A percentile compares a stretch with the other conserved stretches of the same genome.
These are phyloP conservation scores for Incumbomyces lentus DNA, from an alignment of 2,329 filamentous ascomycete species.

Conservation along the genomic window DNA sequence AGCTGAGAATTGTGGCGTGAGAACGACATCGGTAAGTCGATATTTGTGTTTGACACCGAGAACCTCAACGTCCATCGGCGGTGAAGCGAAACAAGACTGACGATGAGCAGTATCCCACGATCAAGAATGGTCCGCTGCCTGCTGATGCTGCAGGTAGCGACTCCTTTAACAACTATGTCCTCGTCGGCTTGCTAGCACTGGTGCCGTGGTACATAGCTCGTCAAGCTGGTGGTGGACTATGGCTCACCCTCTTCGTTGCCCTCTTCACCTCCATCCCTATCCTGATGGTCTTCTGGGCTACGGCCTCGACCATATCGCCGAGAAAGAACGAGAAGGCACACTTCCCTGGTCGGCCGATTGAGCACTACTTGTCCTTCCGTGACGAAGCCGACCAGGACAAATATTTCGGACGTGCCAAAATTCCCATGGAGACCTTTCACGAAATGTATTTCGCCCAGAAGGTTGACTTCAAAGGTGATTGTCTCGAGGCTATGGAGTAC, in stretches of 20 bases:
- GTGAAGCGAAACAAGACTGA: conserved; percentile 11
- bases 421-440: conserved; percentile 82
- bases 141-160: conserved; percentile 78
- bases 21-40: conserved; percentile 47
- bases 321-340: conserved; percentile 88
- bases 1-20: conserved; percentile 48
- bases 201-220: conserved; percentile 74
- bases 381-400: conserved; percentile 36
- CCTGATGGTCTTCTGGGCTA: conserved; percentile 70
- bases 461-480: conserved; percentile 91
- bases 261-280: conserved; percentile 70
- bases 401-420: conserved; percentile 41
- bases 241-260: conserved; percentile 80
- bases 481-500: conserved; percentile 80
- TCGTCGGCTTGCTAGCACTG: conserved; percentile 58
- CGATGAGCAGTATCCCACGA: conserved; percentile 60
- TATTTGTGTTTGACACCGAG: no score
- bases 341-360: conserved; percentile 74
- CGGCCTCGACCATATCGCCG: conserved; percentile 69
- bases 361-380: conserved; percentile 61
- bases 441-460: conserved; percentile 97
- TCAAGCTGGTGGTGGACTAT: conserved; percentile 72
- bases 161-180: conserved; percentile 72
- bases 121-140: conserved; percentile 88
- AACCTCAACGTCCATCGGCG: not conserved